Conservation (phyloP, 352 stramenopile species). For the Aphanomyces astaci region DNA sequence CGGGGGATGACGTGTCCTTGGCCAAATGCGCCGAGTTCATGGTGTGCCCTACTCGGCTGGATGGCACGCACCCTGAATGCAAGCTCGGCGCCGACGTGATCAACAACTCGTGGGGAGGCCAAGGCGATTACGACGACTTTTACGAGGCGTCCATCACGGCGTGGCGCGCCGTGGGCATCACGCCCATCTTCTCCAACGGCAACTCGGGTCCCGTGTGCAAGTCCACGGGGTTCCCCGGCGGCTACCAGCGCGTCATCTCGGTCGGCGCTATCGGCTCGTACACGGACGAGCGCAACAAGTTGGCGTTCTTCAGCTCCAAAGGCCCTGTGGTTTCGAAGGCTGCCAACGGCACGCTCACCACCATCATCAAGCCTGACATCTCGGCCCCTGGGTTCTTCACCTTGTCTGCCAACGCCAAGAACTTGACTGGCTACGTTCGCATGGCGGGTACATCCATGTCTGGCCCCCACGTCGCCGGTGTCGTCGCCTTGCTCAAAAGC, state of each 20-base stretch:
- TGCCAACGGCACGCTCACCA: conserved; percentile 17
- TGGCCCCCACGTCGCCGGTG: conserved; percentile 29
- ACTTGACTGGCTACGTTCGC: conserved; percentile 26
- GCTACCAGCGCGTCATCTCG: conserved; percentile 29
- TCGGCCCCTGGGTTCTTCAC: conserved; percentile 28
- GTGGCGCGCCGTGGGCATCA: conserved; percentile 33
- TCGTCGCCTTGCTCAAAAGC: conserved; percentile 30
- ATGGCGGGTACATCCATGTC: conserved; percentile 35
- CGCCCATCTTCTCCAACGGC: conserved; percentile 35
- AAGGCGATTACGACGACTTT: conserved; percentile 21
- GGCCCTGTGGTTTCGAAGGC: conserved; percentile 23
- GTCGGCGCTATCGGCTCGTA: conserved; percentile 42
- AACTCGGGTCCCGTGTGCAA: conserved; percentile 30
- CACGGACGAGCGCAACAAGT: conserved; percentile 26
- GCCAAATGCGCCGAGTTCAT: conserved; percentile 30
- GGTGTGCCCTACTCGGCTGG: conserved; percentile 26
- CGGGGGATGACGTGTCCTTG: conserved; percentile 26
- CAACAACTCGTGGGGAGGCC: conserved; percentile 35
- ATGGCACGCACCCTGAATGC: conserved; percentile 27
- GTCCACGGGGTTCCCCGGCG: conserved; percentile 28
- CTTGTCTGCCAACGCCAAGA: conserved; percentile 21
- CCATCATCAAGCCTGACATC: conserved; percentile 34
- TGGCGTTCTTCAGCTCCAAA: conserved; percentile 34
- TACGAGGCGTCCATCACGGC: conserved; percentile 30
- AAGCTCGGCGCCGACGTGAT: conserved; percentile 35